These are phyloP conservation scores for Rhododendron williamsianum DNA, from an alignment of 148 eudicot genomes.

Conservation along the genomic window DNA sequence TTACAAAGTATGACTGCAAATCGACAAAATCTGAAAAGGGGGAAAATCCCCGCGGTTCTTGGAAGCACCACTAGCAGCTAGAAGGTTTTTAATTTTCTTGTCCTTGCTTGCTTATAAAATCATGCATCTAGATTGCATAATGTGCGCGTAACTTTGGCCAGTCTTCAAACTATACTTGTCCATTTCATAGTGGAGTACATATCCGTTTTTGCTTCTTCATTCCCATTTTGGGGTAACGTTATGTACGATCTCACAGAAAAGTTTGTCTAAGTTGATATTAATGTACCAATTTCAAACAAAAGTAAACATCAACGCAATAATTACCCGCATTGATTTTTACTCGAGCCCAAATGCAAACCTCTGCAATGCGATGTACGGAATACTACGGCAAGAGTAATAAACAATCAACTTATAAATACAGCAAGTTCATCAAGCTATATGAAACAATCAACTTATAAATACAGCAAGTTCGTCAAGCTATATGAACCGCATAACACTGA, in stretches of 20 bases:
- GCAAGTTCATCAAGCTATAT: too few relatives aligned
- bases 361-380: neutral
- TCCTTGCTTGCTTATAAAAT: neutral
- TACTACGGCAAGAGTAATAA: neutral
- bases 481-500: neutral
- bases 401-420: too few relatives aligned
- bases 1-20: neutral
- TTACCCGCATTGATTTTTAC: neutral
- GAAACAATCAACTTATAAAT: neutral
- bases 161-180: neutral
- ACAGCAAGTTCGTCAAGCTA: neutral
- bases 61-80: neutral
- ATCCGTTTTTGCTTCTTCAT: neutral
- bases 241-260: neutral
- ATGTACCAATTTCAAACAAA: neutral
- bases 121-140: slow-evolving; percentile 2
- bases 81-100: neutral
- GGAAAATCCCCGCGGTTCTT: neutral
- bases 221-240: neutral
- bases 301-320: neutral
- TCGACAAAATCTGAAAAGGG: neutral
- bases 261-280: neutral
- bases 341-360: neutral
- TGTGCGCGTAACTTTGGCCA: neutral
- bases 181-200: neutral